Conservation (phyloP, 495 filamentous ascomycete species). For the Zalerion maritima region DNA sequence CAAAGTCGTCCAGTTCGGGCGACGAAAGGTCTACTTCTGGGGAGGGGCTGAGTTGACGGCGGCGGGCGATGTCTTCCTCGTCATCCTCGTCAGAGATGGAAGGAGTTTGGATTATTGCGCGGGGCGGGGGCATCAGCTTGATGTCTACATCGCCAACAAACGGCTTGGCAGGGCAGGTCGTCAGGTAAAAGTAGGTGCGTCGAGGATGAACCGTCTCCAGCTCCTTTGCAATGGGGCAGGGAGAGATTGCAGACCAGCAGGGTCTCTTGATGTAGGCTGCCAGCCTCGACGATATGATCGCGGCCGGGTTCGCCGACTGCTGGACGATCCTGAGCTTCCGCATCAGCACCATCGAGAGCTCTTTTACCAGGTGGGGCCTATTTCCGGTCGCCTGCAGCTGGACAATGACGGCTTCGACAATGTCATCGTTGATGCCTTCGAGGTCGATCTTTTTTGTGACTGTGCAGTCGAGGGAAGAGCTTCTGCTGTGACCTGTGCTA, state of each 20-base stretch:
- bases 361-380: slow-evolving; percentile 85
- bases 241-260: slow-evolving; percentile 60
- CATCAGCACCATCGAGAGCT: slow-evolving; percentile 70
- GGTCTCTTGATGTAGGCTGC: slow-evolving; percentile 77
- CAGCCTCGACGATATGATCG: slow-evolving; percentile 85
- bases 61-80: slow-evolving; percentile 54
- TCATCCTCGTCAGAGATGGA: slow-evolving; percentile 75
- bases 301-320: slow-evolving; percentile 92
- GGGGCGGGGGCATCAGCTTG: slow-evolving; percentile 23
- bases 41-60: slow-evolving; percentile 67
- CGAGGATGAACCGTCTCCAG: slow-evolving; percentile 83
- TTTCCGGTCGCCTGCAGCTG: slow-evolving; percentile 88
- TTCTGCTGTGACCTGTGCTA: slow-evolving; percentile 5
- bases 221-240: slow-evolving; percentile 84
- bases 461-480: slow-evolving; percentile 4
- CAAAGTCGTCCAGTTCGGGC: slow-evolving; percentile 68
- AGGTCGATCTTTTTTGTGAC: slow-evolving; percentile 53
- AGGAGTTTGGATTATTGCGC: slow-evolving; percentile 44
- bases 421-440: slow-evolving; percentile 84
- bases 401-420: slow-evolving; percentile 81
- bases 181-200: slow-evolving; percentile 91
- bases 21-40: slow-evolving; percentile 87
- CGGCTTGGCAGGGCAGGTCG: slow-evolving; percentile 66
- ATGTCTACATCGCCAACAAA: slow-evolving; percentile 59
- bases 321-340: slow-evolving; percentile 68